Conservation (phyloP, 148 eudicot genomes). For the Polygonum maritimum region DNA sequence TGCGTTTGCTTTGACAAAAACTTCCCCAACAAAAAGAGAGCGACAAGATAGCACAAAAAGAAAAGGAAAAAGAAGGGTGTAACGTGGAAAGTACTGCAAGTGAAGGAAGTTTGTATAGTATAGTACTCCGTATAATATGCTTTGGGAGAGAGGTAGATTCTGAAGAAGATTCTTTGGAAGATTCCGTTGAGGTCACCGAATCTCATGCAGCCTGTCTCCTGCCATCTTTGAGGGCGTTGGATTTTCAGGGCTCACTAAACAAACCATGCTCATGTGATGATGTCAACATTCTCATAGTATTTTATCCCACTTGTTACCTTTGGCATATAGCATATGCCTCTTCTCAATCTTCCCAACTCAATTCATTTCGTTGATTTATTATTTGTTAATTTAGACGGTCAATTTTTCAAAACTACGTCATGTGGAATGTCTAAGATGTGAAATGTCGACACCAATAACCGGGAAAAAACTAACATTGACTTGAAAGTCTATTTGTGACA, state of each 20-base stretch:
- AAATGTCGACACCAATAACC: neutral
- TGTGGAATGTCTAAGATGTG: neutral
- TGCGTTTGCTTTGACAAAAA: neutral
- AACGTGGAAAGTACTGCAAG: neutral
- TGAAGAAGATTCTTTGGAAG: neutral
- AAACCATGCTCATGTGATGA: neutral
- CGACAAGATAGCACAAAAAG: neutral
- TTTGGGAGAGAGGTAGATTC: neutral
- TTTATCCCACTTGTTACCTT: neutral
- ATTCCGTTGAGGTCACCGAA: neutral
- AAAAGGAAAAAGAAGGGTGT: neutral
- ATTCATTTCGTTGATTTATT: neutral
- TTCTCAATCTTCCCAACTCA: neutral
- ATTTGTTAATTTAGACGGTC: neutral
- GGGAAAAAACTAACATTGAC: neutral
- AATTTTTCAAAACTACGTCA: too few species aligned
- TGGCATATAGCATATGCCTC: neutral
- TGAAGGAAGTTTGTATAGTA: neutral
- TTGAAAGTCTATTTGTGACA: too few species aligned
- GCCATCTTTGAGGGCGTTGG: neutral
- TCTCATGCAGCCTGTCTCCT: neutral
- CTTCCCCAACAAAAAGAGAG: neutral
- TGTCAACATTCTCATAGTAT: neutral
- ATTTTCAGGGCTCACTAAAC: neutral
- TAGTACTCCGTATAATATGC: neutral